Percentiles rank a stretch among this genome's conserved stretches.
Conservation (phyloP, 2,329 filamentous ascomycete species). For the Pseudogymnoascus sp. region DNA sequence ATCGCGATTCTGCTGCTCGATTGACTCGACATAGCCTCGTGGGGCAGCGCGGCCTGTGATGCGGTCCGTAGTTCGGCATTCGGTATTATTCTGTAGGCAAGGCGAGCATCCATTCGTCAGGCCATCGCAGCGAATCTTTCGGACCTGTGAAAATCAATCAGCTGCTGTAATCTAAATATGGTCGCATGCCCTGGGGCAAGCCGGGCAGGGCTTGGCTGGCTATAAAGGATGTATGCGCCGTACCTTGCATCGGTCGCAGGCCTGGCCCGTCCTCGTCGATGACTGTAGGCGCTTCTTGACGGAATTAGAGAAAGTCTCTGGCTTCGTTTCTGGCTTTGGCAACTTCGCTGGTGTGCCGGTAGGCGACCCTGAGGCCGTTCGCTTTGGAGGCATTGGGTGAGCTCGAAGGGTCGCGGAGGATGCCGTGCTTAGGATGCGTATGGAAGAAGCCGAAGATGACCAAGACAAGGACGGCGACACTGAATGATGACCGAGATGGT, state of each 20-base stretch:
- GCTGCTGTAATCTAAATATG: background rate
- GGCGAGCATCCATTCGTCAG: slow-evolving; percentile 73
- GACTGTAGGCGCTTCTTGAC: slow-evolving; percentile 45
- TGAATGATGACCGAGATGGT: slow-evolving; percentile 4
- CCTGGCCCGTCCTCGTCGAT: slow-evolving; percentile 64
- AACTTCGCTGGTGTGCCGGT: slow-evolving; percentile 21
- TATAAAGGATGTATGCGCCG: slow-evolving; percentile 11
- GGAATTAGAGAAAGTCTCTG: slow-evolving; percentile 30
- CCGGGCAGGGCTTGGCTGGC: slow-evolving; percentile 6
- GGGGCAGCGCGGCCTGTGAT: slow-evolving; percentile 74
- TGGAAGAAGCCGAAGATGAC: slow-evolving; percentile 22
- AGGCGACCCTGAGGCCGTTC: slow-evolving; percentile 19
- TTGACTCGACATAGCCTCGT: slow-evolving; percentile 66
- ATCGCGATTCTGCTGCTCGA: slow-evolving; percentile 63
- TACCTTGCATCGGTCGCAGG: slow-evolving; percentile 83
- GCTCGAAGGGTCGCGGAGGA: slow-evolving; percentile 14
- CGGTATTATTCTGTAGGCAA: slow-evolving; percentile 64
- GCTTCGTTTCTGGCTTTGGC: slow-evolving; percentile 21
- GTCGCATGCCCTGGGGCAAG: slow-evolving; percentile 3
- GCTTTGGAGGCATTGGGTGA: slow-evolving; percentile 24
- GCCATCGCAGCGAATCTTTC: slow-evolving; percentile 83
- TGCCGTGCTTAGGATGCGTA: slow-evolving; percentile 17
- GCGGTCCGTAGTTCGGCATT: slow-evolving; percentile 76
- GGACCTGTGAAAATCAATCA: slow-evolving; percentile 42
- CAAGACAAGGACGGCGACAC: slow-evolving; percentile 7